phyloP scores from a whole-genome alignment of 257 asterid species.

The Solanum rostratum region DNA sequence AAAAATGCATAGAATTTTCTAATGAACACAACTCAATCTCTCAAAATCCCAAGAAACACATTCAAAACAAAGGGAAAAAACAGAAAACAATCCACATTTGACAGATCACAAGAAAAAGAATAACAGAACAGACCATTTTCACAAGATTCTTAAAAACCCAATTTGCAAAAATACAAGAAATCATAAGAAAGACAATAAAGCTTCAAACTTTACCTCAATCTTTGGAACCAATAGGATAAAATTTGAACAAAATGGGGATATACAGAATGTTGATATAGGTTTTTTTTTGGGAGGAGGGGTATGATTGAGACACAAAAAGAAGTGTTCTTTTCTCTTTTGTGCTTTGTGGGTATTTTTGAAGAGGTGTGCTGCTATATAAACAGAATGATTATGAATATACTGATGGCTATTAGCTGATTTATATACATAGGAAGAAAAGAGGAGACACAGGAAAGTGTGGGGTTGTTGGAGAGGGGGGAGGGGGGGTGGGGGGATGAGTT shows the following conservation, averaged over 20 bases:
- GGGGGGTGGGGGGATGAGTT: neutral
- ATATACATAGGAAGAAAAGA: neutral
- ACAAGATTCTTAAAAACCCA: neutral
- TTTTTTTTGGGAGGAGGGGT: neutral
- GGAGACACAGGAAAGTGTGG: neutral
- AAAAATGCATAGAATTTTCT: neutral
- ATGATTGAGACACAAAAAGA: neutral
- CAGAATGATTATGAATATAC: neutral
- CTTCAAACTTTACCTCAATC: slow-evolving; percentile 11
- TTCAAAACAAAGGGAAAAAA: neutral
- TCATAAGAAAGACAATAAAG: neutral
- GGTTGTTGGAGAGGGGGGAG: neutral
- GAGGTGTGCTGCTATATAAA: neutral
- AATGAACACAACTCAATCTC: neutral
- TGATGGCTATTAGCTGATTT: neutral
- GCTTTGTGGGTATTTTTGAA: neutral
- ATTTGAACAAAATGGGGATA: neutral
- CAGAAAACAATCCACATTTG: neutral
- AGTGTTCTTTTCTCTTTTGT: neutral
- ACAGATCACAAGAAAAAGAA: neutral
- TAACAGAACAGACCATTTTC: neutral
- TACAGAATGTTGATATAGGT: neutral
- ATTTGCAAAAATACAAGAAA: neutral
- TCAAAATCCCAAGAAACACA: neutral
- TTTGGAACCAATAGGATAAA: neutral